Evolutionary conservation across 2,329 filamentous ascomycete species (phyloP).

Genomic region (Purpureocillium takamizusanense): DNA sequence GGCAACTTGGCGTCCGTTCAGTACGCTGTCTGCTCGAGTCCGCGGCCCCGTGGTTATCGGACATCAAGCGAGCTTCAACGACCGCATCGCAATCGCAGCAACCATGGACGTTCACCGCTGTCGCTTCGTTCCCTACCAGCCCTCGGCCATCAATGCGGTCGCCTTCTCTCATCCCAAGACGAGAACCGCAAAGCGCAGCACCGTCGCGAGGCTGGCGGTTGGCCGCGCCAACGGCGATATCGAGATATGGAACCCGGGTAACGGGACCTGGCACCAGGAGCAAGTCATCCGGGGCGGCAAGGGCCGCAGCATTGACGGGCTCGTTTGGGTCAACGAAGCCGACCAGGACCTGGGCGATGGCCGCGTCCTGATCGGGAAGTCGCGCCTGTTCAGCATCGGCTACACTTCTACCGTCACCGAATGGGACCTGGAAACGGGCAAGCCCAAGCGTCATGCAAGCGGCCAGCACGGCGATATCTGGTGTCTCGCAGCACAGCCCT

Average conservation of each 20-base stretch:
- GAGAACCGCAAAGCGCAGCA: constrained; percentile 36
- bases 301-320: constrained; percentile 78
- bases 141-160: constrained; percentile 86
- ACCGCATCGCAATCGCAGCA: constrained; percentile 1
- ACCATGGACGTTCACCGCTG: constrained; percentile 93
- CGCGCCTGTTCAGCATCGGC: constrained; percentile 91
- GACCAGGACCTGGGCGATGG: constrained; percentile 59
- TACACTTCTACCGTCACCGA: constrained; percentile 89
- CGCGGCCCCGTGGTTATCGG: neutral
- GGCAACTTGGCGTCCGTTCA: too few species aligned
- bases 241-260: constrained; percentile 90
- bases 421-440: constrained; percentile 79
- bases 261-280: constrained; percentile 83
- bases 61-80: neutral
- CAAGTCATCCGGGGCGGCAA: constrained; percentile 74
- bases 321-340: constrained; percentile 85
- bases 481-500: constrained; percentile 86
- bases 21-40: too few species aligned
- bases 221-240: constrained; percentile 93
- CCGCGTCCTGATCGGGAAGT: constrained; percentile 55
- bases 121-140: constrained; percentile 88
- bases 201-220: constrained; percentile 68
- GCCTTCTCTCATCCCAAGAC: constrained; percentile 74
- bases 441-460: constrained; percentile 71
- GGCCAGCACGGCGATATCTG: constrained; percentile 95